These are phyloP conservation scores for Cryptococcus sp. DNA, from an alignment of 1,284 basidiomycete species.

Conservation along the genomic window DNA sequence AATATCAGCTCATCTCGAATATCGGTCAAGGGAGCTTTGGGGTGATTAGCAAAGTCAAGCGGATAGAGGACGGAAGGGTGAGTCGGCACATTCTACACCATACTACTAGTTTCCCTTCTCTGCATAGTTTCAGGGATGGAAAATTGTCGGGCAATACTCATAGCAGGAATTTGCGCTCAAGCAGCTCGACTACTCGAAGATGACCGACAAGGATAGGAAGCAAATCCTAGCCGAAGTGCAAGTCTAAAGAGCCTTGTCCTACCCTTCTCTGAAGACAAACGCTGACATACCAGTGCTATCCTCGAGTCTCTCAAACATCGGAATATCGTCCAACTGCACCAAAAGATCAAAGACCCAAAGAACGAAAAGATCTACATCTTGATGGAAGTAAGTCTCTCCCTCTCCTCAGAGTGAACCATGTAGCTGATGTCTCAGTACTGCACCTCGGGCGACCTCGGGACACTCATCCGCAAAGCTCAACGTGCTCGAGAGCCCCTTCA, in stretches of 20 bases:
- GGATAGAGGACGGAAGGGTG: conserved; percentile 78
- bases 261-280: background rate
- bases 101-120: too few relatives aligned
- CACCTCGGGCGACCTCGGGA: conserved; percentile 85
- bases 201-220: conserved; percentile 85
- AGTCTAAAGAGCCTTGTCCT: conserved; percentile 39
- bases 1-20: conserved; percentile 80
- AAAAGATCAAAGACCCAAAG: conserved; percentile 74
- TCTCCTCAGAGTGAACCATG: background rate
- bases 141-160: too few relatives aligned
- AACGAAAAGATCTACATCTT: conserved; percentile 87
- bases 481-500: conserved; percentile 59
- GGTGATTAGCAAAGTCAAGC: conserved; percentile 84
- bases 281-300: conserved; percentile 80
- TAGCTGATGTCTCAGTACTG: conserved; percentile 57
- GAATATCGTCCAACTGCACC: conserved; percentile 66
- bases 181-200: conserved; percentile 90
- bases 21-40: conserved; percentile 98
- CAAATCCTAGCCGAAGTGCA: conserved; percentile 98
- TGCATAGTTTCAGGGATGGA: too few relatives aligned
- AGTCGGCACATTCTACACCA: too few relatives aligned
- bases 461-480: conserved; percentile 61
- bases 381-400: conserved; percentile 61
- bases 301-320: conserved; percentile 89
- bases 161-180: conserved; percentile 74